phyloP scores from a whole-genome alignment of 2,329 filamentous ascomycete species.

The Fusarium neocosmosporiellum region DNA sequence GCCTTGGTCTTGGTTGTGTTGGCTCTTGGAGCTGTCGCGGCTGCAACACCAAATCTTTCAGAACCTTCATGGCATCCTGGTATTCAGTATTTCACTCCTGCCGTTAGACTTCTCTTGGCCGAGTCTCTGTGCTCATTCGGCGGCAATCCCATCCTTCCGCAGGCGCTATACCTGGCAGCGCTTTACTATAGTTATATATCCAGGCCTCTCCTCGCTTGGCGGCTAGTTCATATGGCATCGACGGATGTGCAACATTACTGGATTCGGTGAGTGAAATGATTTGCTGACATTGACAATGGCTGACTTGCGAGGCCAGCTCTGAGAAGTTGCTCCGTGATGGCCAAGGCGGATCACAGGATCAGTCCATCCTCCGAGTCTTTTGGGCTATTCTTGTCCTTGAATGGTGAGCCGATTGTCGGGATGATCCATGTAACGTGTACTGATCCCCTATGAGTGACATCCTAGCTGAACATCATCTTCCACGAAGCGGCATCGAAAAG shows the following conservation, averaged over 20 bases:
- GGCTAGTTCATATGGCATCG: conserved; percentile 35
- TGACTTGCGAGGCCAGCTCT: neutral
- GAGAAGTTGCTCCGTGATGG: conserved; percentile 25
- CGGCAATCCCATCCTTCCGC: conserved; percentile 27
- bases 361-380: conserved; percentile 32
- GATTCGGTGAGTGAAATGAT: conserved; percentile 12
- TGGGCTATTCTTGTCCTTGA: conserved; percentile 35
- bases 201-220: conserved; percentile 31
- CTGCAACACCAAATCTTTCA: conserved; percentile 18
- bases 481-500: conserved; percentile 35
- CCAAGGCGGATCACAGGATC: conserved; percentile 21
- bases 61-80: conserved; percentile 28
- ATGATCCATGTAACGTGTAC: rapidly evolving
- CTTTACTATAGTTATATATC: conserved; percentile 38
- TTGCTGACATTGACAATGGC: rapidly evolving
- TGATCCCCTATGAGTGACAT: conserved; percentile 21
- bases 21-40: conserved; percentile 21
- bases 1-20: conserved; percentile 25
- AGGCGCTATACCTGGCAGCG: conserved; percentile 31
- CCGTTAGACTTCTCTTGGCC: conserved; percentile 15
- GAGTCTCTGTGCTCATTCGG: conserved; percentile 34
- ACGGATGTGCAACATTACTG: conserved; percentile 37
- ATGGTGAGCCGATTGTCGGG: neutral
- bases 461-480: conserved; percentile 35
- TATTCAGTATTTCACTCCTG: conserved; percentile 22